Base-by-base conservation (phyloP, 148 eudicot species). In the Euryodendron excelsum region DNA sequence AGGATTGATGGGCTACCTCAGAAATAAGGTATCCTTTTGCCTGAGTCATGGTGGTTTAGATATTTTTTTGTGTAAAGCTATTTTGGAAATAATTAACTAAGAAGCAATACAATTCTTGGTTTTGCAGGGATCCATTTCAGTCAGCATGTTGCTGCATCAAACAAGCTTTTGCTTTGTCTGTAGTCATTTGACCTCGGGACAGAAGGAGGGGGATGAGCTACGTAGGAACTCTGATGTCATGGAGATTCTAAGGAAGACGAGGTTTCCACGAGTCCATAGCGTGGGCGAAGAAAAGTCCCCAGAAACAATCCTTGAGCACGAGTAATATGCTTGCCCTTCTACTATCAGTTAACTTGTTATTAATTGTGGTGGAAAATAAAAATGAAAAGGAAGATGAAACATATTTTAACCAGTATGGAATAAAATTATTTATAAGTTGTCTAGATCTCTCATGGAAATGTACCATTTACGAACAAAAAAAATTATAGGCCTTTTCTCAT, bases 111-210 rank as follows among this genome's bases (percentile, higher is more conserved):
- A 11, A 20, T 39, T 5, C 14, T 79, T 41, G 48, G 27, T 77
- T 53, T 76, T 86, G 80, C 84, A 94, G 98, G 98, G 98, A 69
- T 94, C 98, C 61, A 91, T 94, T 77, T 90, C 98, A 2, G 90
- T 94, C 36, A 94, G 98, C 82, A 92, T 94, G 98, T 59, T 90
- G 79, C 75, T 94, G 80, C 97, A 94, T 73, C 94, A 94, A 77
- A 94, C 98, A 36, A 94, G 98, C 84, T 93, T 94, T 79, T 94
- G 98, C 87, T 94, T 94, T 67, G 94, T 94, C 55, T 94, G 98
- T 80, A 92, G 88, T 69, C 98, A 94, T 84, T 87, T 94, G 77
- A 92, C 98, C 28, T 94, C 98, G 0, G 98, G 98, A 58, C 90
- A 92, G 87, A 94, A 91, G 84, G 98, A 94, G 74, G 97, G 98